A percentile compares a stretch with the other conserved stretches of the same genome.
Conservation (phyloP, 805 yeast species). For the Wickerhamomyces strasburgensis region DNA sequence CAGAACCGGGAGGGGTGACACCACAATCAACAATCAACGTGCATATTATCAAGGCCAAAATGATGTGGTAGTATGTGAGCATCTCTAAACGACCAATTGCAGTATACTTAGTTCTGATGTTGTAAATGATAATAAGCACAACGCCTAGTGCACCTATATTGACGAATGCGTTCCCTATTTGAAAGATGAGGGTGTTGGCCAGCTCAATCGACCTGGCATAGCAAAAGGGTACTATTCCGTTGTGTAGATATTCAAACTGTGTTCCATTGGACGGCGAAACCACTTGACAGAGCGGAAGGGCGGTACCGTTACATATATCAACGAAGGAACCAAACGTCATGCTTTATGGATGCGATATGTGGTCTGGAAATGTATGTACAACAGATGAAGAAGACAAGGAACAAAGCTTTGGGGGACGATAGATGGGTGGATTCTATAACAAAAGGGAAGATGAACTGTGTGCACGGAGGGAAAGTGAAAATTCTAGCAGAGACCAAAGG, state of each 20-base stretch:
- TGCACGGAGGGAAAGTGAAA: no score
- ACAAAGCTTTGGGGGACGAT: no score
- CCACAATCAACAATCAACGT: slow-evolving; percentile 87
- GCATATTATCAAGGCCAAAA: slow-evolving; percentile 52
- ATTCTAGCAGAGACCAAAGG: no score
- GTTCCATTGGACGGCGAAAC: slow-evolving; percentile 45
- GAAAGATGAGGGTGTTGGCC: slow-evolving; percentile 89
- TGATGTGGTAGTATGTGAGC: slow-evolving; percentile 62
- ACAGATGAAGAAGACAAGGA: no score
- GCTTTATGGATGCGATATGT: neutral
- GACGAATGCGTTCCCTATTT: slow-evolving; percentile 81
- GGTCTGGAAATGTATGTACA: no score
- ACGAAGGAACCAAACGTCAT: slow-evolving; percentile 66
- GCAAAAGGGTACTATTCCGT: slow-evolving; percentile 72
- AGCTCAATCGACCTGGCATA: slow-evolving; percentile 81
- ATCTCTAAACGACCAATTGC: slow-evolving; percentile 92
- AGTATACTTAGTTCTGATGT: slow-evolving; percentile 79
- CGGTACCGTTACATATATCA: slow-evolving; percentile 55
- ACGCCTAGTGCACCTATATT: slow-evolving; percentile 71
- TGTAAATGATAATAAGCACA: slow-evolving; percentile 64
- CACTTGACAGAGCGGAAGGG: slow-evolving; percentile 78
- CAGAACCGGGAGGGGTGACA: slow-evolving; percentile 81
- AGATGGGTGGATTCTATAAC: no score
- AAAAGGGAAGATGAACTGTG: no score
- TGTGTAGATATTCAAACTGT: slow-evolving; percentile 29